phyloP scores from a whole-genome alignment of 176 grass and related monocot species.

The Musa beccarii region DNA sequence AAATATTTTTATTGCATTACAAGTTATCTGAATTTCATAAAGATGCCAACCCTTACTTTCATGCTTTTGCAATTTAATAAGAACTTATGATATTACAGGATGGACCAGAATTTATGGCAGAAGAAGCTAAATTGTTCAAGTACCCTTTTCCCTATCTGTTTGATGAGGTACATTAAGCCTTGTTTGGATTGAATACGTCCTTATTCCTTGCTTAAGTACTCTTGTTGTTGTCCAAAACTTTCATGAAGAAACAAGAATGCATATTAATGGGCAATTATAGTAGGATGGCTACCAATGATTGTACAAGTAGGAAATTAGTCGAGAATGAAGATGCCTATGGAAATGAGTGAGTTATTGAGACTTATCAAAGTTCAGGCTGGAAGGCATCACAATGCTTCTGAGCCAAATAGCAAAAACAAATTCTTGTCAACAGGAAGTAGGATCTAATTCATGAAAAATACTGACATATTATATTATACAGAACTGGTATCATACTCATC shows the following conservation, averaged over 20 bases:
- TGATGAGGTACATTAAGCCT: slow-evolving; percentile 49
- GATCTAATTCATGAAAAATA: no score
- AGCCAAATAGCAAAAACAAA: no score
- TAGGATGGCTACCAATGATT: not conserved
- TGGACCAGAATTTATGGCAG: slow-evolving; percentile 64
- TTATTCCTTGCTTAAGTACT: not conserved
- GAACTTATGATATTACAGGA: slow-evolving; percentile 40
- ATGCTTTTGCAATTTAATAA: slow-evolving; percentile 1
- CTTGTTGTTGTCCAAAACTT: not conserved
- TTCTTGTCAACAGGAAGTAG: no score
- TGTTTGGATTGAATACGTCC: not conserved
- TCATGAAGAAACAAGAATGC: not conserved
- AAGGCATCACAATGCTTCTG: no score
- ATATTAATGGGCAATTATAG: not conserved
- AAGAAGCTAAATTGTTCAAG: slow-evolving; percentile 66
- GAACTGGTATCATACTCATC: no score
- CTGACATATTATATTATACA: no score
- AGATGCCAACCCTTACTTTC: not conserved
- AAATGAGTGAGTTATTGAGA: no score
- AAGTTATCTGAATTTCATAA: not conserved
- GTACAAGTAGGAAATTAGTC: not conserved
- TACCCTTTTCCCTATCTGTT: slow-evolving; percentile 87
- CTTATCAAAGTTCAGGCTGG: no score
- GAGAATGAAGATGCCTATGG: not conserved
- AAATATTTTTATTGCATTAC: not conserved